These are phyloP conservation scores for Barnettozyma wickerhamii DNA, from an alignment of 805 yeast species.

Conservation along the genomic window DNA sequence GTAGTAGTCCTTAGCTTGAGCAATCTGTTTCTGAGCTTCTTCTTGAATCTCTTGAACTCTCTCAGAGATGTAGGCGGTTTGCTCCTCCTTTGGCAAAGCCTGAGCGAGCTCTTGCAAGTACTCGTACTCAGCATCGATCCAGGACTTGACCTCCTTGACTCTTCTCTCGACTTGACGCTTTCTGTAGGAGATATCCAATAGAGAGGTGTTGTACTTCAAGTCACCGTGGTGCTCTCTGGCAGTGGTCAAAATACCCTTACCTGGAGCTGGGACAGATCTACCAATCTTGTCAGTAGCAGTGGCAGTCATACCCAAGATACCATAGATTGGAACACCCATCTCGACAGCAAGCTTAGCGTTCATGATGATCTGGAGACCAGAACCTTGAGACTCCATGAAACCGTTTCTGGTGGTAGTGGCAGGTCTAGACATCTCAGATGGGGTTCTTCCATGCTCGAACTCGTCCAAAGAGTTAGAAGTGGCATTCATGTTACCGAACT, in stretches of 20 bases:
- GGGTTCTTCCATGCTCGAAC: slow-evolving; percentile 93
- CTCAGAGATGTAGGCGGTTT: slow-evolving; percentile 64
- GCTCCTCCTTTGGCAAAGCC: slow-evolving; percentile 43
- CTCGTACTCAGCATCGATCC: slow-evolving; percentile 82
- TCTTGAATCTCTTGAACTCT: slow-evolving; percentile 83
- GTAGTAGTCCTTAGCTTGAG: slow-evolving; percentile 88
- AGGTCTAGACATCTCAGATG: slow-evolving; percentile 98
- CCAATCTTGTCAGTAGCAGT: slow-evolving; percentile 99
- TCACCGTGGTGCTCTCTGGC: slow-evolving; percentile 90
- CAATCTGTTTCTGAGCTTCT: slow-evolving; percentile 80
- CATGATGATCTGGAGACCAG: slow-evolving; percentile 97
- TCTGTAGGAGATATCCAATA: slow-evolving; percentile 90
- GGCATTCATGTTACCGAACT: slow-evolving; percentile 98
- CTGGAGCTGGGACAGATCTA: slow-evolving; percentile 99
- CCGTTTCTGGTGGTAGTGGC: slow-evolving; percentile 94
- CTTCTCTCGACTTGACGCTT: slow-evolving; percentile 83
- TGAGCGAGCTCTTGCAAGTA: slow-evolving; percentile 68
- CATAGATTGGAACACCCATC: slow-evolving; percentile 99
- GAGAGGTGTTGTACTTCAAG: slow-evolving; percentile 71
- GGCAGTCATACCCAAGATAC: slow-evolving; percentile 88
- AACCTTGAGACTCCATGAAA: slow-evolving; percentile 99
- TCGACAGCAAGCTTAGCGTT: slow-evolving; percentile 86
- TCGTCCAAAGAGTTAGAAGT: slow-evolving; percentile 89
- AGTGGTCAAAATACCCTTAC: slow-evolving; percentile 97
- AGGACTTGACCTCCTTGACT: slow-evolving; percentile 66